Percentiles rank a stretch among this genome's conserved stretches.
Evolutionary conservation across 1,284 basidiomycete genomes (phyloP).

Genomic region (Marasmius sp.): DNA sequence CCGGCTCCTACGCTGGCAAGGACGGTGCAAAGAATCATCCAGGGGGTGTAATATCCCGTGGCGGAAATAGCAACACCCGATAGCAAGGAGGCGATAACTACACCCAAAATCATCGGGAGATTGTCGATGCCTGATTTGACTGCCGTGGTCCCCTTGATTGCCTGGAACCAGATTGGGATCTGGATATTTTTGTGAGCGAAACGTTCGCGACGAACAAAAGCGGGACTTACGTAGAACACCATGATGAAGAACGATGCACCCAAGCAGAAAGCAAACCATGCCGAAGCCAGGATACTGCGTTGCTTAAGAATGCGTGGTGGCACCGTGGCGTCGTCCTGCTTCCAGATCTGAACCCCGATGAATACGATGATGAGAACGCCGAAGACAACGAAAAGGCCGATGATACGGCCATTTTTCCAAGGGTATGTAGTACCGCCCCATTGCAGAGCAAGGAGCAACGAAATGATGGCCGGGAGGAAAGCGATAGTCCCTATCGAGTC

Average conservation of each 20-base stretch:
- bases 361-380: neutral
- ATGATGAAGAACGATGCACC: slow-evolving; percentile 9
- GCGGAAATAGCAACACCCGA: neutral
- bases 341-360: slow-evolving; percentile 10
- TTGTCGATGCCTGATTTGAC: slow-evolving; percentile 7
- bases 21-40: neutral
- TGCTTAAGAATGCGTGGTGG: slow-evolving; percentile 10
- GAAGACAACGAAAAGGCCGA: slow-evolving; percentile 13
- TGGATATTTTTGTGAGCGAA: neutral
- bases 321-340: slow-evolving; percentile 10
- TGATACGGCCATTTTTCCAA: slow-evolving; percentile 11
- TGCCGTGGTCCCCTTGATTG: slow-evolving; percentile 1
- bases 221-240: slow-evolving; percentile 9
- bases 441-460: slow-evolving; percentile 12
- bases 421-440: slow-evolving; percentile 14
- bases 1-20: neutral
- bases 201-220: neutral
- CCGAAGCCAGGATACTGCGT: slow-evolving; percentile 4
- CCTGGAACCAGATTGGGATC: slow-evolving; percentile 11
- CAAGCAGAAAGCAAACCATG: slow-evolving; percentile 1
- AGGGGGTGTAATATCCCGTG: neutral
- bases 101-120: slow-evolving; percentile 1
- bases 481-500: neutral
- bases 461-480: slow-evolving; percentile 9
- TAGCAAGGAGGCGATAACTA: slow-evolving; percentile 1